Evolutionary conservation across 148 eudicot genomes (phyloP).

Genomic region (Rhododendron griersonianum): DNA sequence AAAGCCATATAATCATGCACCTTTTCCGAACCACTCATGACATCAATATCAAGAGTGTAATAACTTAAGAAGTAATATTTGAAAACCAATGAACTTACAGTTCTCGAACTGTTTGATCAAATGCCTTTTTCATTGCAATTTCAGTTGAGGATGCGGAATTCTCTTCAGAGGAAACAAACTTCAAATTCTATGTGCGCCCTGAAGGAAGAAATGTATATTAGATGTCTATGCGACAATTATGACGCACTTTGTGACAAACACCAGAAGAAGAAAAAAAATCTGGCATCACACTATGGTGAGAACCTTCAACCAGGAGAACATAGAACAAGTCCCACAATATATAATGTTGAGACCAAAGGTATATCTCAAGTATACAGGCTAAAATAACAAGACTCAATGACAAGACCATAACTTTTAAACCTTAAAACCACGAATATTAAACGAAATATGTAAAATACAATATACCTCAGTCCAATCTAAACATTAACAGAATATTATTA

Average conservation of each 20-base stretch:
- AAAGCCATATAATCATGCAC: neutral
- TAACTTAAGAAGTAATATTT: neutral
- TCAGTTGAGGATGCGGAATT: conserved; percentile 11
- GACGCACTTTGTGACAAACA: neutral
- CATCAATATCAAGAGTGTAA: neutral
- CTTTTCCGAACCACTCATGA: neutral
- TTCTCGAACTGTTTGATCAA: conserved; percentile 93
- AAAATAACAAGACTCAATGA: neutral
- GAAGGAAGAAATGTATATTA: neutral
- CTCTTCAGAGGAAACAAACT: conserved; percentile 15
- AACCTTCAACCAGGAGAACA: conserved; percentile 5
- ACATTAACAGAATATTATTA: neutral
- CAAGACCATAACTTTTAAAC: neutral
- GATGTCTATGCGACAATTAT: neutral
- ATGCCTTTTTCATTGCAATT: conserved; percentile 81
- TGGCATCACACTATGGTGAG: neutral
- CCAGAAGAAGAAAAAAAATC: neutral
- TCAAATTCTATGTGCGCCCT: neutral
- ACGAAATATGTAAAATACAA: neutral
- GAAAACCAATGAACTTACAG: conserved; percentile 52
- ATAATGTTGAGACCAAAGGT: neutral
- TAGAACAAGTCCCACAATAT: neutral
- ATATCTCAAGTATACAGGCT: neutral
- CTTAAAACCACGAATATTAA: neutral
- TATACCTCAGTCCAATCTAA: neutral